phyloP scores from a whole-genome alignment of 306 rosid species.

The Glycine latifolia region DNA sequence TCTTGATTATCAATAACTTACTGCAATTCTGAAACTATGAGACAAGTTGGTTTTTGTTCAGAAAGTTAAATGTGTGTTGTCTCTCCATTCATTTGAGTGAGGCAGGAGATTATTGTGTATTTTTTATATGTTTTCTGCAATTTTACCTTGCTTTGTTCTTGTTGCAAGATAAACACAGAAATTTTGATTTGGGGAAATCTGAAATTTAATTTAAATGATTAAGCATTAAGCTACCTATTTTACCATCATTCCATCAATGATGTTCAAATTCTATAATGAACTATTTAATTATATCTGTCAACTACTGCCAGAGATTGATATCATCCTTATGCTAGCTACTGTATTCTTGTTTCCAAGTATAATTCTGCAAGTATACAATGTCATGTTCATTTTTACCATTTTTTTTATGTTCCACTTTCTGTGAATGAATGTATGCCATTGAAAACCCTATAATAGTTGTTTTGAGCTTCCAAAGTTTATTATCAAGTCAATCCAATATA shows the following conservation, averaged over 20 bases:
- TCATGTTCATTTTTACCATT: neutral
- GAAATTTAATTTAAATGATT: neutral
- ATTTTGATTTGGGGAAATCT: neutral
- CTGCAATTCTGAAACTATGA: neutral
- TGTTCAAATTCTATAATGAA: neutral
- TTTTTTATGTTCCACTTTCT: neutral
- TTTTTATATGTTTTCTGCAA: neutral
- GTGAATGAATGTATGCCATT: conserved; percentile 5
- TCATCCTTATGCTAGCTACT: neutral
- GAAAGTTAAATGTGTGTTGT: neutral
- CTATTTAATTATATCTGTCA: neutral
- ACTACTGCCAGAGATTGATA: neutral
- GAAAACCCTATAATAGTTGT: conserved; percentile 14
- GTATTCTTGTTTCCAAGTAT: neutral
- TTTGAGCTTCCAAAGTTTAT: conserved; percentile 2
- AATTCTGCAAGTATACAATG: neutral
- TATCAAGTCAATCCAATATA: neutral
- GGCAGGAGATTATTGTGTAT: neutral
- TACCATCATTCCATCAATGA: neutral
- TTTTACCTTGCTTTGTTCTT: neutral
- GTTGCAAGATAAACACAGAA: neutral
- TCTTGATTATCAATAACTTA: neutral
- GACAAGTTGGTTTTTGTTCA: neutral
- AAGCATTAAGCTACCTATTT: neutral
- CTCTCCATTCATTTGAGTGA: neutral